These are phyloP conservation scores for Exobasidium cylindrosporum DNA, from an alignment of 1,284 basidiomycete species.

Conservation along the genomic window DNA sequence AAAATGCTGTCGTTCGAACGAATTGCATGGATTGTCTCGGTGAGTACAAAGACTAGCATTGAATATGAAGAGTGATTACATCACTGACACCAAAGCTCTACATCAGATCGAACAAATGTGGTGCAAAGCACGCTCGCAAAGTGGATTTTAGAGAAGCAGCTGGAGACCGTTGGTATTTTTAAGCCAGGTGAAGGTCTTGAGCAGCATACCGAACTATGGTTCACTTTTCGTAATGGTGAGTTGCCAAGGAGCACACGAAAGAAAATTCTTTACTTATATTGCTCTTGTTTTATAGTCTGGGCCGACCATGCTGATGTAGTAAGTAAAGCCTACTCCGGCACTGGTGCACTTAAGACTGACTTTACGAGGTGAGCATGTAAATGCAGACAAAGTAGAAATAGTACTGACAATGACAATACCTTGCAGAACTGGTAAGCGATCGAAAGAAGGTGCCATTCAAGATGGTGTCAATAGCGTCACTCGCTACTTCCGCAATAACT, in stretches of 20 bases:
- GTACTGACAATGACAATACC: background rate
- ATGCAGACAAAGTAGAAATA: background rate
- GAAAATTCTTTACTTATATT: too few species aligned
- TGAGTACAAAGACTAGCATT: background rate
- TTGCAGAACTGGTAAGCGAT: constrained; percentile 73
- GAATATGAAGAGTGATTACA: background rate
- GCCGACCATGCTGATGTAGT: constrained; percentile 93
- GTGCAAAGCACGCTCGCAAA: constrained; percentile 64
- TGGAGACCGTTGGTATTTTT: constrained; percentile 60
- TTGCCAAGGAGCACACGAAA: too few species aligned
- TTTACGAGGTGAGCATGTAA: constrained; percentile 63
- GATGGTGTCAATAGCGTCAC: constrained; percentile 82
- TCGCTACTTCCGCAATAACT: constrained; percentile 94
- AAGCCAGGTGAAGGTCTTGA: constrained; percentile 40
- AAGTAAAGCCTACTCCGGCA: constrained; percentile 87
- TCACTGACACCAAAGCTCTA: background rate
- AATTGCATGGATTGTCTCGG: constrained; percentile 76
- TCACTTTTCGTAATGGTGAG: constrained; percentile 83
- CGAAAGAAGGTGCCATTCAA: constrained; percentile 71
- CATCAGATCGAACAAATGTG: constrained; percentile 81
- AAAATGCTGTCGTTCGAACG: constrained; percentile 58
- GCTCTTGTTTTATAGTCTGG: constrained; percentile 66
- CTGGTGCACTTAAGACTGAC: constrained; percentile 93
- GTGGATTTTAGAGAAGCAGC: constrained; percentile 65
- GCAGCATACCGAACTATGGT: constrained; percentile 57